Evolutionary conservation across 805 yeast species (phyloP).

Genomic region (Starmerella apicola): DNA sequence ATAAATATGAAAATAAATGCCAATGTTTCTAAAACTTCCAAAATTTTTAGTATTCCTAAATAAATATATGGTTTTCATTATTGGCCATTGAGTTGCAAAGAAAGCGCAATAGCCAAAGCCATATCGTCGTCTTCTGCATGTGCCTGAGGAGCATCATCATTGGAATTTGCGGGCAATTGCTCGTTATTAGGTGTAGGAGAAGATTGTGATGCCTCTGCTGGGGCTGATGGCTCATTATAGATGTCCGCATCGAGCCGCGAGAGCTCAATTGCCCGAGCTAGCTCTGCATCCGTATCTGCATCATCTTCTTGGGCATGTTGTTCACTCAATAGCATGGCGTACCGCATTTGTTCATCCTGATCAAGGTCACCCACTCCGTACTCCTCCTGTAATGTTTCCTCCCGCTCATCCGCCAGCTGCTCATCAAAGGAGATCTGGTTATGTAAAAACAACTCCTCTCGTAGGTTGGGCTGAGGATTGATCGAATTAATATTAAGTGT

Average conservation of each 20-base stretch:
- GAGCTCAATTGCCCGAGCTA: slow-evolving; percentile 21
- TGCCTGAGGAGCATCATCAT: neutral
- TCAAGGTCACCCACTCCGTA: slow-evolving; percentile 17
- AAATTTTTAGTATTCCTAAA: no score
- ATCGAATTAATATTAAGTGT: neutral
- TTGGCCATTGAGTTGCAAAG: no score
- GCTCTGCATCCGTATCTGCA: slow-evolving; percentile 18
- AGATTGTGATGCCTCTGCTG: no score
- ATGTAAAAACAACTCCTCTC: slow-evolving; percentile 20
- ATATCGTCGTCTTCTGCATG: slow-evolving; percentile 15
- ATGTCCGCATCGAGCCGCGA: slow-evolving; percentile 9
- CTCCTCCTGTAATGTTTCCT: slow-evolving; percentile 12
- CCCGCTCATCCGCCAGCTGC: slow-evolving; percentile 16
- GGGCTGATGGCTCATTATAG: no score
- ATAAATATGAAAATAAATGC: no score
- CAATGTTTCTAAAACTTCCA: no score
- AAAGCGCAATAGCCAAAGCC: slow-evolving; percentile 9
- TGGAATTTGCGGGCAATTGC: no score
- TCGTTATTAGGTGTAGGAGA: neutral
- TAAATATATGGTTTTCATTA: no score
- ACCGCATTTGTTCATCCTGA: slow-evolving; percentile 26
- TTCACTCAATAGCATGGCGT: slow-evolving; percentile 26
- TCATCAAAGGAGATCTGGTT: slow-evolving; percentile 20
- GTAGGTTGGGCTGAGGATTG: slow-evolving; percentile 13
- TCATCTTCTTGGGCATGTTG: slow-evolving; percentile 3